Evolutionary conservation across 371 early-diverging fungal species (phyloP).

Genomic region (Dinochytrium kinnereticum): DNA sequence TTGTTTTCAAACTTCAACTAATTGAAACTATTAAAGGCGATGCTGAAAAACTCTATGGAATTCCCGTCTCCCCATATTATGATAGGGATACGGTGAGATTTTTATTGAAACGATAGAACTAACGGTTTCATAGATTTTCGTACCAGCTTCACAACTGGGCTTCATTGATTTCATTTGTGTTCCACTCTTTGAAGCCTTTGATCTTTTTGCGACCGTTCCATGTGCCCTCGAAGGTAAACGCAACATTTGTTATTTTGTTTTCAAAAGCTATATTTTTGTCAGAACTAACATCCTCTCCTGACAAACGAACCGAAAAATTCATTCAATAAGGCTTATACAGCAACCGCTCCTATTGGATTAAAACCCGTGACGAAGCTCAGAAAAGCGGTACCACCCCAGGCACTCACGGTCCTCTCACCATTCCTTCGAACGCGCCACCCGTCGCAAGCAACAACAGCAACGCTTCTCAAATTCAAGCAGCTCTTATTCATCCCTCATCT

Average conservation of each 20-base stretch:
- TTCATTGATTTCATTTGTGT: constrained; percentile 59
- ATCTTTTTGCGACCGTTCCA: constrained; percentile 42
- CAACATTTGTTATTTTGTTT: constrained; percentile 9
- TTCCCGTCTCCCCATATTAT: constrained; percentile 53
- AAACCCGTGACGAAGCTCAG: constrained; percentile 5
- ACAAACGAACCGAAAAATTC: no score
- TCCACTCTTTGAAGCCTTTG: constrained; percentile 55
- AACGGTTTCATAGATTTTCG: constrained; percentile 15
- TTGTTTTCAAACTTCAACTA: background rate
- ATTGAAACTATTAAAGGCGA: constrained; percentile 31
- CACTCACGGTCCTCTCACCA: background rate
- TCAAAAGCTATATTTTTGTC: background rate
- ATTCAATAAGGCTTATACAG: constrained; percentile 6
- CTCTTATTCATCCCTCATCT: no score
- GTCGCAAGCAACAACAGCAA: no score
- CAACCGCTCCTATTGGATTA: constrained; percentile 16
- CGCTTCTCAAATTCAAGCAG: no score
- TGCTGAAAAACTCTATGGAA: constrained; percentile 48
- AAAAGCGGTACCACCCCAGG: background rate
- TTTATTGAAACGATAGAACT: background rate
- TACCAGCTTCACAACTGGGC: constrained; percentile 51
- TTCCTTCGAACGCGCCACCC: no score
- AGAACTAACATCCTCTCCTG: no score
- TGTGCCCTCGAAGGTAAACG: constrained; percentile 30
- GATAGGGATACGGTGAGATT: constrained; percentile 47